Evolutionary conservation across 2,329 filamentous ascomycete genomes (phyloP).

Genomic region (Colletotrichum sublineola): DNA sequence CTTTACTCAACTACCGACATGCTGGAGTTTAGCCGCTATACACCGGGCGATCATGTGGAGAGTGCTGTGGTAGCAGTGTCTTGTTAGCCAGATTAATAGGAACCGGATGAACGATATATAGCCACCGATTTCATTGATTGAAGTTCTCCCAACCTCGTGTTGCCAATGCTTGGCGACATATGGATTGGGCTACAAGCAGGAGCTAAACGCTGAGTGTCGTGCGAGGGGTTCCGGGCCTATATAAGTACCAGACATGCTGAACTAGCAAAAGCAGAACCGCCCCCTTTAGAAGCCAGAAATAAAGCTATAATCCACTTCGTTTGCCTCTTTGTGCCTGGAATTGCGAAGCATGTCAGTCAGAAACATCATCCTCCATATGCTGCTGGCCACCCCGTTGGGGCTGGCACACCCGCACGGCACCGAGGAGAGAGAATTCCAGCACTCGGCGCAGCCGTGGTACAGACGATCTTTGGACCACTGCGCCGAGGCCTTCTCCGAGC

Average conservation of each 20-base stretch:
- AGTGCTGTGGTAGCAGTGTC: background rate
- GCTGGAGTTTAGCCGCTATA: background rate
- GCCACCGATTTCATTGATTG: background rate
- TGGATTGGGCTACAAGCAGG: background rate
- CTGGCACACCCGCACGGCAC: slow-evolving; percentile 36
- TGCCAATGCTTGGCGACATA: background rate
- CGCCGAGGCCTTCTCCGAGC: slow-evolving; percentile 37
- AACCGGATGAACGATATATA: background rate
- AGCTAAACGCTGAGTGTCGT: background rate
- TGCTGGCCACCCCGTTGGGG: slow-evolving; percentile 30
- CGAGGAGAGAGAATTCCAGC: slow-evolving; percentile 21
- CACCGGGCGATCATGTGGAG: no score
- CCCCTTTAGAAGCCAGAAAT: background rate
- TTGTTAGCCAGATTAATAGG: background rate
- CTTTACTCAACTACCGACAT: background rate
- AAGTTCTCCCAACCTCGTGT: no score
- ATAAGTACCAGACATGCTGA: background rate
- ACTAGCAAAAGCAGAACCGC: no score
- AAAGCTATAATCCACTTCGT: background rate
- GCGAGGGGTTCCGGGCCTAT: background rate
- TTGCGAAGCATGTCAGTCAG: slow-evolving; percentile 21
- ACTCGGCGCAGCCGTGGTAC: slow-evolving; percentile 29
- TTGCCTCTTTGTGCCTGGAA: background rate
- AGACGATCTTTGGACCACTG: slow-evolving; percentile 41
- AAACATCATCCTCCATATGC: slow-evolving; percentile 2